Evolutionary conservation across 208 protist genomes (phyloP).

Genomic region (Herpetomonas muscarum): DNA sequence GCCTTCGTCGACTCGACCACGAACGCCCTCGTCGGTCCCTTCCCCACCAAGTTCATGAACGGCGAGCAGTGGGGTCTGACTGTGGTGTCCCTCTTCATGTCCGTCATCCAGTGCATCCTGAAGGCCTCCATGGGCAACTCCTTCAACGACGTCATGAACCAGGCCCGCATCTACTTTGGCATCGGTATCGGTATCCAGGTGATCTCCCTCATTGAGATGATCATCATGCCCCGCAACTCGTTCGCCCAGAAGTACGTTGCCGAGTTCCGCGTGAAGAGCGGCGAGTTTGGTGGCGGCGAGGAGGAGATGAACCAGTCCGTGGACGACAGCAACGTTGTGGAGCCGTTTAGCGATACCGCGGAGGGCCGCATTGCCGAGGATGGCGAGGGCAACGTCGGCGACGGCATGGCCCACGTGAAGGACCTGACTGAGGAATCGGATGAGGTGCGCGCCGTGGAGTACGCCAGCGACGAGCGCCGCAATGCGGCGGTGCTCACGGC

Average conservation of each 20-base stretch:
- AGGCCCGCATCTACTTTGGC: slow-evolving; percentile 76
- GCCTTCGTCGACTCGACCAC: slow-evolving; percentile 75
- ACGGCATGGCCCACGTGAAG: too few species aligned
- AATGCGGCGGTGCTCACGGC: slow-evolving; percentile 33
- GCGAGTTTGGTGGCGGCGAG: background rate
- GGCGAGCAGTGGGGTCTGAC: slow-evolving; percentile 64
- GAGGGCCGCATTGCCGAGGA: too few species aligned
- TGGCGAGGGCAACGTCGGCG: too few species aligned
- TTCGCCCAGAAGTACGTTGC: slow-evolving; percentile 71
- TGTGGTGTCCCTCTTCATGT: slow-evolving; percentile 55
- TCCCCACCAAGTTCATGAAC: slow-evolving; percentile 81
- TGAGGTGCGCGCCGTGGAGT: slow-evolving; percentile 24
- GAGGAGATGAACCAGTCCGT: background rate
- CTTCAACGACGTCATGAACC: slow-evolving; percentile 42
- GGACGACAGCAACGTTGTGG: too few species aligned
- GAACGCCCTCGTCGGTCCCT: slow-evolving; percentile 72
- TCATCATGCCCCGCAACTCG: slow-evolving; percentile 44
- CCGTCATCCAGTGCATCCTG: slow-evolving; percentile 65
- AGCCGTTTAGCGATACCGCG: too few species aligned
- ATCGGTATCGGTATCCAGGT: slow-evolving; percentile 56
- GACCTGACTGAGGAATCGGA: slow-evolving; percentile 19
- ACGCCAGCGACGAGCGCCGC: slow-evolving; percentile 4
- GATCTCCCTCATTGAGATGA: slow-evolving; percentile 34
- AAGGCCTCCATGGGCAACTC: slow-evolving; percentile 56
- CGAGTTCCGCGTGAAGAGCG: slow-evolving; percentile 43